Conservation (phyloP, 306 rosid species). For the Dalbergia cochinchinensis region DNA sequence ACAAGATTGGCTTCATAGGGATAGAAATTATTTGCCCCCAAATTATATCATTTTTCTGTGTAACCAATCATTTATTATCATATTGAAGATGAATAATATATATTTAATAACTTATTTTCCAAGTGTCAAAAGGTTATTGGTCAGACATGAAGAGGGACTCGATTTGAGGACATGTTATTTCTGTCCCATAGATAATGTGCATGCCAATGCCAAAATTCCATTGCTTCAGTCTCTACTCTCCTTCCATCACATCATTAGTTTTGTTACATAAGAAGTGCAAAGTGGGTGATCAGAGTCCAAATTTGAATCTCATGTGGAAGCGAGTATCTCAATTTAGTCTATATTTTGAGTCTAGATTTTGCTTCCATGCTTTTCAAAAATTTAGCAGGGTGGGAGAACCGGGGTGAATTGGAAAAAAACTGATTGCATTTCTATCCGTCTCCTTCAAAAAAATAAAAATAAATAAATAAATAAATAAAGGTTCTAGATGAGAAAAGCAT, state of each 20-base stretch:
- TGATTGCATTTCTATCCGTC: slow-evolving; percentile 5
- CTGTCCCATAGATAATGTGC: too few species aligned
- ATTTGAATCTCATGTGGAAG: slow-evolving; percentile 20
- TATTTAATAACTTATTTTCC: too few species aligned
- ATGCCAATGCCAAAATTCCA: slow-evolving; percentile 13
- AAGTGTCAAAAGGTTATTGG: too few species aligned
- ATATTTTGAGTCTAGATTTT: slow-evolving; percentile 22
- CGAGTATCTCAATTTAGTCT: background rate
- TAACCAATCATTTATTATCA: too few species aligned
- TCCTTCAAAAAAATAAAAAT: background rate
- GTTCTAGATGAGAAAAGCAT: background rate
- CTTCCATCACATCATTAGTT: slow-evolving; percentile 13
- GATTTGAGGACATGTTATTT: too few species aligned
- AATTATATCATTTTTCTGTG: too few species aligned
- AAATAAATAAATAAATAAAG: background rate
- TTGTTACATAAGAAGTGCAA: slow-evolving; percentile 26
- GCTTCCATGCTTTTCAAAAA: background rate
- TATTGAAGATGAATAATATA: too few species aligned
- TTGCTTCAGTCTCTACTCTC: background rate
- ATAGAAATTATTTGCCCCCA: too few species aligned
- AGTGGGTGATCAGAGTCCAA: slow-evolving; percentile 31
- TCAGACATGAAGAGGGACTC: too few species aligned
- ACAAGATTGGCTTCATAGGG: slow-evolving; percentile 3
- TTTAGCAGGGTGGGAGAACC: background rate
- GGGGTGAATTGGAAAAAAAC: background rate